A percentile compares a stretch with the other conserved stretches of the same genome.
These are phyloP conservation scores for Fennellomyces sp. DNA, from an alignment of 371 early-diverging fungal genomes.

Conservation along the genomic window DNA sequence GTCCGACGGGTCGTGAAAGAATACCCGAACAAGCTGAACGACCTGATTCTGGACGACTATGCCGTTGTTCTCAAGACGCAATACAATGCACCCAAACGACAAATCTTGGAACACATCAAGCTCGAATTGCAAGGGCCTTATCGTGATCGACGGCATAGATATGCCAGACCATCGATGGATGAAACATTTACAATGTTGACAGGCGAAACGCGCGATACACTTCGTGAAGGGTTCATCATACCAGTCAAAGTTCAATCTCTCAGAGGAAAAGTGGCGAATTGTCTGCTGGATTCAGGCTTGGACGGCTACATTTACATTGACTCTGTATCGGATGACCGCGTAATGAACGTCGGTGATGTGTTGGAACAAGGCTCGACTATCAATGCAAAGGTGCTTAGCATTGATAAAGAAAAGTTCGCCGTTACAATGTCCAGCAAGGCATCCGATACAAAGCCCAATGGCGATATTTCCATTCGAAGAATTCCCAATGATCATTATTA, in stretches of 20 bases:
- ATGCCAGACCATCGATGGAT: slow-evolving; percentile 61
- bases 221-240: slow-evolving; percentile 66
- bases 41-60: slow-evolving; percentile 89
- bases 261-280: slow-evolving; percentile 75
- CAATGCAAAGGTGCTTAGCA: slow-evolving; percentile 74
- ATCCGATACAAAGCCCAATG: slow-evolving; percentile 53
- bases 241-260: slow-evolving; percentile 67
- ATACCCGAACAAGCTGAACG: slow-evolving; percentile 80
- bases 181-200: slow-evolving; percentile 88
- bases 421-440: slow-evolving; percentile 73
- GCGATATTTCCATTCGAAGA: slow-evolving; percentile 51
- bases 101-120: slow-evolving; percentile 84
- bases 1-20: slow-evolving; percentile 85
- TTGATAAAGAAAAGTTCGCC: slow-evolving; percentile 79
- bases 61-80: slow-evolving; percentile 80
- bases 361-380: slow-evolving; percentile 69
- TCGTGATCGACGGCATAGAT: slow-evolving; percentile 74
- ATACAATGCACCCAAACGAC: slow-evolving; percentile 76
- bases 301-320: slow-evolving; percentile 81
- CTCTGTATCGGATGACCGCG: slow-evolving; percentile 64
- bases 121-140: slow-evolving; percentile 87
- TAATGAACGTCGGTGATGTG: slow-evolving; percentile 62
- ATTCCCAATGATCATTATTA: slow-evolving; percentile 68
- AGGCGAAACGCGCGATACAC: slow-evolving; percentile 78
- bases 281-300: slow-evolving; percentile 79